phyloP scores from a whole-genome alignment of 495 filamentous ascomycete genomes.

The Penicillium canariense region DNA sequence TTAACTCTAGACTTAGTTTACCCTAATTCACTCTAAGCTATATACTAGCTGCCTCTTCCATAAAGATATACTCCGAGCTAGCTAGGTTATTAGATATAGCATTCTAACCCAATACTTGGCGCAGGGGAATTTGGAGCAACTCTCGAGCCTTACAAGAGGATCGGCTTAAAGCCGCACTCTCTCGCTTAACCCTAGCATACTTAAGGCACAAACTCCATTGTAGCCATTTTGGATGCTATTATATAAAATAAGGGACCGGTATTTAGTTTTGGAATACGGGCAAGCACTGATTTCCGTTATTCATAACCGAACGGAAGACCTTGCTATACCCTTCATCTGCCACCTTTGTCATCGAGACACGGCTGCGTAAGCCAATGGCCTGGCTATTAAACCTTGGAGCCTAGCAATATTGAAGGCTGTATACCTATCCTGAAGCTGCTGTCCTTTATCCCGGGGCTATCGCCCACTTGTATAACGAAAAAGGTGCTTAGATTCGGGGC shows the following conservation, averaged over 20 bases:
- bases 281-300: constrained; percentile 28
- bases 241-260: constrained; percentile 28
- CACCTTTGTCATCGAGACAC: constrained; percentile 28
- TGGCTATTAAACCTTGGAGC: constrained; percentile 23
- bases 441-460: constrained; percentile 34
- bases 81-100: constrained; percentile 18
- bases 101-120: constrained; percentile 21
- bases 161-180: neutral
- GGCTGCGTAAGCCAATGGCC: constrained; percentile 11
- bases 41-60: constrained; percentile 27
- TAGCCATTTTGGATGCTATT: constrained; percentile 42
- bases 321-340: constrained; percentile 33
- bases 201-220: constrained; percentile 32
- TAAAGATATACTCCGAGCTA: constrained; percentile 31
- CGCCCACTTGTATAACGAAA: constrained; percentile 36
- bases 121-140: constrained; percentile 27
- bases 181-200: neutral
- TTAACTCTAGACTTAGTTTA: constrained; percentile 21
- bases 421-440: constrained; percentile 28
- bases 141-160: constrained; percentile 16
- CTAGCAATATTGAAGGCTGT: constrained; percentile 27
- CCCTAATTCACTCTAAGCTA: constrained; percentile 27
- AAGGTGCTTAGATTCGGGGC: constrained; percentile 13
- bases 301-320: constrained; percentile 27
- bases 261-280: constrained; percentile 32